Evolutionary conservation across 805 yeast genomes (phyloP).

Genomic region (Myxozyma geophila): DNA sequence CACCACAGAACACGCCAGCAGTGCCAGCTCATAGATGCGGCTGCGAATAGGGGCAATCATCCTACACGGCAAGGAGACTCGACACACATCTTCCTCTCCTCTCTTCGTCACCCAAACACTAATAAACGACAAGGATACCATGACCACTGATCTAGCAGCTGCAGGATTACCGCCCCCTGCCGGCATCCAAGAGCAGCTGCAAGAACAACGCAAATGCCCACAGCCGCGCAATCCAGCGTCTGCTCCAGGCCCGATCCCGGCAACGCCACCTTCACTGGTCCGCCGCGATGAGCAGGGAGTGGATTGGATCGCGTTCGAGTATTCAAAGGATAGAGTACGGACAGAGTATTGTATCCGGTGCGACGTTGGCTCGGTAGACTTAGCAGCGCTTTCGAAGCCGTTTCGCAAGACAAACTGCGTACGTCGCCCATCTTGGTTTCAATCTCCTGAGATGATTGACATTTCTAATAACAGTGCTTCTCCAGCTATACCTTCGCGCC

Average conservation of each 20-base stretch:
- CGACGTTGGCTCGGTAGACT: slow-evolving; percentile 43
- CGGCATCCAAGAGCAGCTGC: slow-evolving; percentile 6
- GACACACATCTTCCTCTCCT: too few species aligned
- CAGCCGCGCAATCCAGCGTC: not conserved
- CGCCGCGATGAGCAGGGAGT: slow-evolving; percentile 40
- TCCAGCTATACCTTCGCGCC: slow-evolving; percentile 53
- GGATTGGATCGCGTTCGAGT: slow-evolving; percentile 45
- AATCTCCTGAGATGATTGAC: not conserved
- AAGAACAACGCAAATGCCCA: not conserved
- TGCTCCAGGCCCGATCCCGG: slow-evolving; percentile 44
- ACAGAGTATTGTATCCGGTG: slow-evolving; percentile 44
- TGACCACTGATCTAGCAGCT: not conserved
- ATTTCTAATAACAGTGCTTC: not conserved
- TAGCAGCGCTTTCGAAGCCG: slow-evolving; percentile 40
- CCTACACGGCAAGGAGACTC: too few species aligned
- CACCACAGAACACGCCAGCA: too few species aligned
- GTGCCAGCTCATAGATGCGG: too few species aligned
- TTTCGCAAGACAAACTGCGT: slow-evolving; percentile 51
- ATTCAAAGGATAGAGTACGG: slow-evolving; percentile 43
- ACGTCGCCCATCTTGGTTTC: not conserved
- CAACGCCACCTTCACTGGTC: slow-evolving; percentile 39
- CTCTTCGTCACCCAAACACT: too few species aligned
- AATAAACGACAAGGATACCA: too few species aligned
- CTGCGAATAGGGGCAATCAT: too few species aligned
- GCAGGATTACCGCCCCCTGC: not conserved